Evolutionary conservation across 192 early-diverging fungal genomes (phyloP).

Genomic region (Paraglomus occultum): DNA sequence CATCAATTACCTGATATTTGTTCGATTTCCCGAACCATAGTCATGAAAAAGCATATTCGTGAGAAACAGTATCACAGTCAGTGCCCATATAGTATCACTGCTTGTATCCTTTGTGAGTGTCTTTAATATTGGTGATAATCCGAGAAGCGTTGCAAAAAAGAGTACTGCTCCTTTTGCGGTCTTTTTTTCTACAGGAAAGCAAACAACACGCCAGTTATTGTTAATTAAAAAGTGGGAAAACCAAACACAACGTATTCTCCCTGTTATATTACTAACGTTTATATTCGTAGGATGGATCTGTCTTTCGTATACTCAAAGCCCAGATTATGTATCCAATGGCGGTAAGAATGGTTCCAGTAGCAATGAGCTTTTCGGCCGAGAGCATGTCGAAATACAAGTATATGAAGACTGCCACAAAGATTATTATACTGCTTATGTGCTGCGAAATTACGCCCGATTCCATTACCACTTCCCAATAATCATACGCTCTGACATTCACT

Average conservation of each 20-base stretch:
- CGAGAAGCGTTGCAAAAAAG: conserved; percentile 74
- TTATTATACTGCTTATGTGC: conserved; percentile 79
- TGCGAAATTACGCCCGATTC: conserved; percentile 78
- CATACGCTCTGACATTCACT: conserved; percentile 81
- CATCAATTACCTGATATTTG: conserved; percentile 50
- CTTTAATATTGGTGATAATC: conserved; percentile 85
- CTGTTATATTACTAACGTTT: conserved; percentile 32
- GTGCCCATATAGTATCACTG: conserved; percentile 91
- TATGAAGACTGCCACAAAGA: conserved; percentile 90
- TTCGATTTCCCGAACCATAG: conserved; percentile 57
- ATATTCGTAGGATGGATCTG: conserved; percentile 45
- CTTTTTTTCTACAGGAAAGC: conserved; percentile 36
- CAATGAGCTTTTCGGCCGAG: conserved; percentile 58
- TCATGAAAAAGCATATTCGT: conserved; percentile 91
- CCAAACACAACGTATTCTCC: background rate
- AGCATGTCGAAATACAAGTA: conserved; percentile 60
- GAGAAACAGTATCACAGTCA: conserved; percentile 79
- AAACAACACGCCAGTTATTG: background rate
- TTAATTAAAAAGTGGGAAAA: conserved; percentile 11
- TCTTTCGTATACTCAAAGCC: conserved; percentile 55
- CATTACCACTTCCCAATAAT: conserved; percentile 77
- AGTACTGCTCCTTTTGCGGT: conserved; percentile 65
- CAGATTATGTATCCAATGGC: conserved; percentile 69
- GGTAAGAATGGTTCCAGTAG: conserved; percentile 53
- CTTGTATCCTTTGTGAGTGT: conserved; percentile 89